These are phyloP conservation scores for Pichia deserticola DNA, from an alignment of 805 yeast species.

Conservation along the genomic window DNA sequence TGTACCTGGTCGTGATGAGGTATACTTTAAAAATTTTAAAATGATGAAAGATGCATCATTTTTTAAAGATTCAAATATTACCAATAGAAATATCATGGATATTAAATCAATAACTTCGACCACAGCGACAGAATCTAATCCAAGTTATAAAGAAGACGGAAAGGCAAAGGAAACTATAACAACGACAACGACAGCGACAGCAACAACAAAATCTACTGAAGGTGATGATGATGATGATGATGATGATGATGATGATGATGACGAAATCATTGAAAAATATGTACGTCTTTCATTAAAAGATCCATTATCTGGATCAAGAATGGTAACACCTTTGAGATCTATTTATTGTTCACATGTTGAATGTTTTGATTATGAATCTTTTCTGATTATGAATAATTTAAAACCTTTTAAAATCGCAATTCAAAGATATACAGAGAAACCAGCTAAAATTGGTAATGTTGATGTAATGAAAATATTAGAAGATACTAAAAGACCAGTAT, in stretches of 20 bases:
- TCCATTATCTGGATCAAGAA: conserved; percentile 26
- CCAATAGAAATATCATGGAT: too few species aligned
- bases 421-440: conserved; percentile 10
- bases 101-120: too few species aligned
- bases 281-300: conserved; percentile 26
- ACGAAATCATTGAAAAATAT: conserved; percentile 24
- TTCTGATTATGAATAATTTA: conserved; percentile 23
- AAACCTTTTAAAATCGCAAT: conserved; percentile 23
- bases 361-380: conserved; percentile 29
- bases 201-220: not conserved
- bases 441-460: conserved; percentile 12
- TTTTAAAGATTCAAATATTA: too few species aligned
- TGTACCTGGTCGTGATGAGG: not conserved
- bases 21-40: too few species aligned
- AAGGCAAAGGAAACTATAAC: too few species aligned
- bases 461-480: conserved; percentile 18
- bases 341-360: conserved; percentile 29
- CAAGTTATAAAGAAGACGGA: too few species aligned
- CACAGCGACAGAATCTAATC: too few species aligned
- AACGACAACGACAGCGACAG: not conserved
- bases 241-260: conserved; percentile 24
- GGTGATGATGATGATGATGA: conserved; percentile 1
- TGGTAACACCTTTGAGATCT: conserved; percentile 26
- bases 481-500: conserved; percentile 21
- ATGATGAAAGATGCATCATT: not conserved